Base-by-base conservation (phyloP, 352 stramenopile genomes). In the Phytophthora pisi region DNA sequence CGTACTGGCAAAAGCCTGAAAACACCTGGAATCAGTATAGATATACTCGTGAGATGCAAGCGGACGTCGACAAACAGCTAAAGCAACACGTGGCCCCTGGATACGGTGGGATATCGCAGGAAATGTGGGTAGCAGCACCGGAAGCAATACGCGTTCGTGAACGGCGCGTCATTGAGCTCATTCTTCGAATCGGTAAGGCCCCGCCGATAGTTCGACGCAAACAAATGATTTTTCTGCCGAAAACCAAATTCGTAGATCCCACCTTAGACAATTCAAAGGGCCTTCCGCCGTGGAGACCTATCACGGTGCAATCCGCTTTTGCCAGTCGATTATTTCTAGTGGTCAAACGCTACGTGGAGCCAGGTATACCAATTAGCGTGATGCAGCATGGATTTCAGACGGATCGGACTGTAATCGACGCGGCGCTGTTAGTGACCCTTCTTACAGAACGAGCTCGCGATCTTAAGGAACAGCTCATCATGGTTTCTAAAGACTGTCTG, bases 221-320 rank as follows among this genome's bases (percentile, higher is more conserved):
- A 20, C 50, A 56, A 56, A 59, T 59, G 34, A 36, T 57, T 28
- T 42, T 60, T 47, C 11, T 51, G 2, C 53, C 53, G 1, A 60
- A 51, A 34, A 51, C 36, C 7, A n/a, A 30, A 16, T 16, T 1
- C 8, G 24, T 60, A 10, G 38, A 60, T 3, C 53, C 53, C 4
- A 60, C 38, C 3, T 18, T 60, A 24, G 38, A 60, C 10, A 60
- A 51, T 20, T n/a, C 38, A 13, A 60, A 60, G 5, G 34, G 52
- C 1, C 31, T 58, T 3, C 52, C 52, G 6, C 52, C 52, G 5
- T 49, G 26, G 26, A 30, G 26, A 30, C 26, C 26, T 38, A 38
- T 38, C 8, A 13, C 31, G 8, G 7, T 38, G 31, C 31, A 38
- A 11, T 38, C 31, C 6, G 26, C 26, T 2, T 30, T 30, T 30